Evolutionary conservation across 2,329 filamentous ascomycete species (phyloP).

Genomic region (Nemania sp.): DNA sequence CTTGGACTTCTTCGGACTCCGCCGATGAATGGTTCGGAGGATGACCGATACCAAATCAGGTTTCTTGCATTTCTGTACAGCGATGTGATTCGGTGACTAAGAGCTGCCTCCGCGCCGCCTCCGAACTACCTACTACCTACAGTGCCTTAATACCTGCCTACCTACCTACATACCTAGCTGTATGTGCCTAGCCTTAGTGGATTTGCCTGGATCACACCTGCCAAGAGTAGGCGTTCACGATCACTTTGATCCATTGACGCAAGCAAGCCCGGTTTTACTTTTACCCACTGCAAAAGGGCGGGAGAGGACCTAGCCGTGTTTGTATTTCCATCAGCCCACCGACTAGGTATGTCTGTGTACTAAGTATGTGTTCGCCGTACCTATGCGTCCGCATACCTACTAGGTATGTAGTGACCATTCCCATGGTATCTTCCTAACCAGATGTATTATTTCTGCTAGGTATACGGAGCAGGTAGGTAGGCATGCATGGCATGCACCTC

Average conservation of each 20-base stretch:
- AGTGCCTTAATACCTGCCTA: no score
- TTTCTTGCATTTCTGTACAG: slow-evolving; percentile 8
- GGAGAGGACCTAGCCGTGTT: slow-evolving; percentile 14
- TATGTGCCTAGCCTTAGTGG: neutral
- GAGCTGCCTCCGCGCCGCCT: neutral
- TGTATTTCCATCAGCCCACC: slow-evolving; percentile 13
- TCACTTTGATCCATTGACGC: slow-evolving; percentile 27
- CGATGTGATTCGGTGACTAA: slow-evolving; percentile 16
- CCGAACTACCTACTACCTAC: neutral
- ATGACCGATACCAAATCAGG: slow-evolving; percentile 26
- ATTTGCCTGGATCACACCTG: slow-evolving; percentile 3
- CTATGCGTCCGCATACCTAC: slow-evolving; percentile 8
- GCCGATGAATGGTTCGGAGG: slow-evolving; percentile 24
- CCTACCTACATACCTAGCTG: no score
- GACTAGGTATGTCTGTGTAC: slow-evolving; percentile 1
- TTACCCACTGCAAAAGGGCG: slow-evolving; percentile 8
- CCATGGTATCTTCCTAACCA: neutral
- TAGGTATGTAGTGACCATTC: neutral
- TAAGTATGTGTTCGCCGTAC: neutral
- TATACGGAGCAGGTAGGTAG: no score
- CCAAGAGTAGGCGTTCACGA: slow-evolving; percentile 13
- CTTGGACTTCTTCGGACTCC: slow-evolving; percentile 5
- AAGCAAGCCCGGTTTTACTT: slow-evolving; percentile 34
- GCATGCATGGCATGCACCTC: neutral
- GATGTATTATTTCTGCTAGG: no score